phyloP scores from a whole-genome alignment of 805 yeast genomes.

The Ogataea methylovora region DNA sequence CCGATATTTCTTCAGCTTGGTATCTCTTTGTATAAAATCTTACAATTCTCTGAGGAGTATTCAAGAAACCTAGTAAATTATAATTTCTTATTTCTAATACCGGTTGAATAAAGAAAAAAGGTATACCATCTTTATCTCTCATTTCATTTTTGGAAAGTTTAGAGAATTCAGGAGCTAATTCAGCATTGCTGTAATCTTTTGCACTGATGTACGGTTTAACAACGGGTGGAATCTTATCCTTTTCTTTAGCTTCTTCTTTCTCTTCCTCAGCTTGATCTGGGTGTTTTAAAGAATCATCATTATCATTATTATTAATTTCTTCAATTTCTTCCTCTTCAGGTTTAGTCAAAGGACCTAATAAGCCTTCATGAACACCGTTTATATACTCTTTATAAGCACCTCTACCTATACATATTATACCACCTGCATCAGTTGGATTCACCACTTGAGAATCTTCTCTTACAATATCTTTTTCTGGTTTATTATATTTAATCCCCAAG shows the following conservation, averaged over 20 bases:
- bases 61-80: conserved; percentile 69
- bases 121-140: conserved; percentile 31
- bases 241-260: conserved; percentile 20
- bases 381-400: conserved; percentile 94
- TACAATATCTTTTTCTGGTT: conserved; percentile 11
- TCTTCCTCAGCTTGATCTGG: conserved; percentile 15
- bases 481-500: conserved; percentile 44
- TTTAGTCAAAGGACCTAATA: conserved; percentile 76
- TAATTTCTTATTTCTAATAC: conserved; percentile 69
- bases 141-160: conserved; percentile 17
- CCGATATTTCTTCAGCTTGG: conserved; percentile 61
- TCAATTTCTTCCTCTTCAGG: conserved; percentile 32
- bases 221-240: conserved; percentile 35
- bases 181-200: conserved; percentile 44
- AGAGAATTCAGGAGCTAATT: conserved; percentile 56
- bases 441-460: conserved; percentile 36
- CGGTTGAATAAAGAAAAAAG: conserved; percentile 70
- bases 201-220: conserved; percentile 58
- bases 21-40: conserved; percentile 70
- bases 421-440: conserved; percentile 56
- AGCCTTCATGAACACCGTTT: conserved; percentile 88
- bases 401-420: conserved; percentile 86
- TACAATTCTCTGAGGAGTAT: conserved; percentile 67
- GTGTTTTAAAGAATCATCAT: not conserved
- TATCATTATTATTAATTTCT: conserved; percentile 1